These are phyloP conservation scores for Globisporangium uncinulatum DNA, from an alignment of 352 stramenopile species.

Conservation along the genomic window DNA sequence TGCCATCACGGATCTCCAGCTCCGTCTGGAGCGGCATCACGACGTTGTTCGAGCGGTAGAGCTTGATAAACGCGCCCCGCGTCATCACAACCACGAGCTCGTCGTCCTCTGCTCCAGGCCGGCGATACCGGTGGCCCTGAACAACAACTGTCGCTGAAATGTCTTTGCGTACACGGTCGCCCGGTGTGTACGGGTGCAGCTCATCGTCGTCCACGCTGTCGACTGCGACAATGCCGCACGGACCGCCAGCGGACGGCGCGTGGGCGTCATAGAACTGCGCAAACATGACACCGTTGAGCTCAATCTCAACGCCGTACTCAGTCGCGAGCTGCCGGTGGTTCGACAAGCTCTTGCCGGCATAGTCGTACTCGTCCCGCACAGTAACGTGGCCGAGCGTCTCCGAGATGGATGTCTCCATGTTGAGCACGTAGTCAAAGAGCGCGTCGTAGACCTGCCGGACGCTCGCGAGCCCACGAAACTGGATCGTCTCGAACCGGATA, in stretches of 20 bases:
- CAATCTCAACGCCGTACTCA: constrained; percentile 19
- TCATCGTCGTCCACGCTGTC: constrained; percentile 43
- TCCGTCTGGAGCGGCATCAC: constrained; percentile 6
- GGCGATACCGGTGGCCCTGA: too few species aligned
- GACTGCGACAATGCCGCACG: constrained; percentile 21
- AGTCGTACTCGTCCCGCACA: constrained; percentile 31
- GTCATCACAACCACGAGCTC: constrained; percentile 15
- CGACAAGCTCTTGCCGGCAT: constrained; percentile 15
- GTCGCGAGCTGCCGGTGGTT: constrained; percentile 25
- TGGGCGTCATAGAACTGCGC: constrained; percentile 20
- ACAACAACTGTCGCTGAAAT: constrained; percentile 1
- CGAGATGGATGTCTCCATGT: constrained; percentile 36
- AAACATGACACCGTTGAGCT: constrained; percentile 35
- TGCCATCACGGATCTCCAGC: constrained; percentile 13
- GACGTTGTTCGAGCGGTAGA: constrained; percentile 2
- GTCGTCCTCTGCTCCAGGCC: too few species aligned
- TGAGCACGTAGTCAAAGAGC: constrained; percentile 24
- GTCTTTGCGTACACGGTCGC: constrained; percentile 22
- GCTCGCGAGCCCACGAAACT: constrained; percentile 14
- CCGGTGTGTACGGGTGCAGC: constrained; percentile 36
- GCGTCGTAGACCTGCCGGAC: constrained; percentile 32
- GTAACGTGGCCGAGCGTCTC: constrained; percentile 33
- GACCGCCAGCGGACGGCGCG: neutral
- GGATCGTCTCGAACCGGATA: constrained; percentile 31
- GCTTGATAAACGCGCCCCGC: constrained; percentile 13